These are phyloP conservation scores for Pleurotus cornucopiae DNA, from an alignment of 768 basidiomycete species.

Conservation along the genomic window DNA sequence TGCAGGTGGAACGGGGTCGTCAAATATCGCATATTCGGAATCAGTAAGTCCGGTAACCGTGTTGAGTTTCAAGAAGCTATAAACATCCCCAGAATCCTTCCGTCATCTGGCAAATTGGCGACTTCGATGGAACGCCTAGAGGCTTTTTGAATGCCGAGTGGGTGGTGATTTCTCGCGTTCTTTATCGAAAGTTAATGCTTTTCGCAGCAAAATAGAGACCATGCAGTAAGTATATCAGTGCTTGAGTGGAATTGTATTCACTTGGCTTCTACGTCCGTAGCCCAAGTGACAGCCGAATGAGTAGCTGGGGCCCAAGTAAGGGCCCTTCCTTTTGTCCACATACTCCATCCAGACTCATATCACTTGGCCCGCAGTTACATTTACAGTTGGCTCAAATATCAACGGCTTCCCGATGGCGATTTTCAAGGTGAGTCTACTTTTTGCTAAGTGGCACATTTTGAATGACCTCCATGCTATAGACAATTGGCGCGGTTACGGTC, in stretches of 20 bases:
- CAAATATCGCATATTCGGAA: slow-evolving; percentile 28
- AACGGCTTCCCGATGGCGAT: slow-evolving; percentile 29
- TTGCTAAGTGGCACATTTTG: neutral
- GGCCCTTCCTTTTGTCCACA: neutral
- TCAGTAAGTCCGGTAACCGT: slow-evolving; percentile 14
- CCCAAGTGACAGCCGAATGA: slow-evolving; percentile 31
- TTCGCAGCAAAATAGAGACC: slow-evolving; percentile 27
- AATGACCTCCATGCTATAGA: slow-evolving; percentile 9
- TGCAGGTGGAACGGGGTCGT: slow-evolving; percentile 20
- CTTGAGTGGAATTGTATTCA: no score
- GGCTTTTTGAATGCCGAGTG: slow-evolving; percentile 34
- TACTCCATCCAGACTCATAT: no score
- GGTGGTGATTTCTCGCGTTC: slow-evolving; percentile 8
- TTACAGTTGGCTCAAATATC: slow-evolving; percentile 23
- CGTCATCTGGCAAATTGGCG: slow-evolving; percentile 31
- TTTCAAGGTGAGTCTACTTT: slow-evolving; percentile 24
- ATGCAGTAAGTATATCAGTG: slow-evolving; percentile 24
- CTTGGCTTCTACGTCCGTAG: slow-evolving; percentile 10
- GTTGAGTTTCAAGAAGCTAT: neutral
- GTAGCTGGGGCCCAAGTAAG: slow-evolving; percentile 26
- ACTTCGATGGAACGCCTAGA: slow-evolving; percentile 31
- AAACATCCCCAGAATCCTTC: slow-evolving; percentile 19
- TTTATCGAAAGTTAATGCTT: neutral
- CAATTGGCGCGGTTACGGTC: slow-evolving; percentile 28
- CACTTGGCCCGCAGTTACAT: slow-evolving; percentile 20